Conservation (phyloP, 2,329 filamentous ascomycete genomes). For the Fusarium tupiense region DNA sequence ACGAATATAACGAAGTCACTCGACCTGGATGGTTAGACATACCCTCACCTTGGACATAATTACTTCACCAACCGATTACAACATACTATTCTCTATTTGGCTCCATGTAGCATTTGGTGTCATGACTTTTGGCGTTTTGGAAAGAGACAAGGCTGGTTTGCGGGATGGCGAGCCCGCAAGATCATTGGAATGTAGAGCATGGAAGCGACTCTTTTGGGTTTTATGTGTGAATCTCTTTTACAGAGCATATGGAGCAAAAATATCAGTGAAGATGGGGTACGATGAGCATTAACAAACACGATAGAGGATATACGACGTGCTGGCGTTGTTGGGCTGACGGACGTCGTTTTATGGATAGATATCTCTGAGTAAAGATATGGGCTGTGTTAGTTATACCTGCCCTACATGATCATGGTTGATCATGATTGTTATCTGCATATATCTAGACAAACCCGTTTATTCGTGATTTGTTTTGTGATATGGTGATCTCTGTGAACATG, state of each 20-base stretch:
- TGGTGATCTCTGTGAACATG: background rate
- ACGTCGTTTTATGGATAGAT: background rate
- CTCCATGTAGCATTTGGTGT: constrained; percentile 24
- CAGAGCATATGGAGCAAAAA: constrained; percentile 3
- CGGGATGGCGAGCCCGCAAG: constrained; percentile 22
- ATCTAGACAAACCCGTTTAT: constrained; percentile 3
- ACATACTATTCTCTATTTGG: constrained; percentile 18
- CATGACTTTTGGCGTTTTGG: constrained; percentile 37
- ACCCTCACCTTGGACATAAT: constrained; percentile 30
- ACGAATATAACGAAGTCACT: constrained; percentile 22
- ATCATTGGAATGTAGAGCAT: constrained; percentile 24
- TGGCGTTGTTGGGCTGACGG: constrained; percentile 15
- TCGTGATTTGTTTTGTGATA: background rate
- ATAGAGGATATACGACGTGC: constrained; percentile 24
- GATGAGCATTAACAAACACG: constrained; percentile 15
- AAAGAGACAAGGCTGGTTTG: constrained; percentile 20
- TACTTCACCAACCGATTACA: constrained; percentile 14
- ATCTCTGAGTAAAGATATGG: background rate
- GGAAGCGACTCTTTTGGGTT: constrained; percentile 17
- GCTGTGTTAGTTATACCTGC: background rate
- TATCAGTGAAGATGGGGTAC: background rate
- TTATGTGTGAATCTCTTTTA: background rate
- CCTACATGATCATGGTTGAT: background rate
- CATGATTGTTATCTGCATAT: constrained; percentile 6
- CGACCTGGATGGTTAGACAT: constrained; percentile 12